These are phyloP conservation scores for Fusarium foetens DNA, from an alignment of 2,329 filamentous ascomycete species.

Conservation along the genomic window DNA sequence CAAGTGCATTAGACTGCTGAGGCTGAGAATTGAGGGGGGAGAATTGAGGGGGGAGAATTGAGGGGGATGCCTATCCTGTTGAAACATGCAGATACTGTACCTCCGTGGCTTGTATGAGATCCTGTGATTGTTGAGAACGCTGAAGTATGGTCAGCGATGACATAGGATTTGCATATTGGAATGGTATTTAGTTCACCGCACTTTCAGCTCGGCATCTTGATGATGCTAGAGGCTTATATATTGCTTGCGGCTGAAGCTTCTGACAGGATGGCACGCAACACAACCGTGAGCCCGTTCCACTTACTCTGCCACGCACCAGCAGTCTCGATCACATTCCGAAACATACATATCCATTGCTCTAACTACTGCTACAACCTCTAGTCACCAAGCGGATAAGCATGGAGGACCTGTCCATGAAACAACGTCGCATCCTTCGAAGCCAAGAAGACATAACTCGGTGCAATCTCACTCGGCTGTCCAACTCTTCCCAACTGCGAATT, in stretches of 20 bases:
- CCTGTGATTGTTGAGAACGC: not conserved
- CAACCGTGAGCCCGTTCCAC: fast-evolving
- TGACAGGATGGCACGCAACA: fast-evolving
- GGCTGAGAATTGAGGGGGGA: not conserved
- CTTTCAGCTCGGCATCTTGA: not conserved
- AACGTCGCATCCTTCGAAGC: slow-evolving; percentile 53
- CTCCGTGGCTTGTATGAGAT: not conserved
- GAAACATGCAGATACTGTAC: not conserved
- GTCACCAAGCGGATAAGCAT: slow-evolving; percentile 54
- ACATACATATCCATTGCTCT: fast-evolving
- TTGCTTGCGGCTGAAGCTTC: not conserved
- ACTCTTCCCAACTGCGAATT: slow-evolving; percentile 51
- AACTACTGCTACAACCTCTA: slow-evolving; percentile 18
- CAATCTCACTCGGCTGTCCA: slow-evolving; percentile 58
- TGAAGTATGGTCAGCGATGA: not conserved
- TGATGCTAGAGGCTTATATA: not conserved
- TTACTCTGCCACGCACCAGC: not conserved
- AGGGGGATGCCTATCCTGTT: not conserved
- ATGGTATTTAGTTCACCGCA: not conserved
- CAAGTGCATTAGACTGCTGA: not conserved
- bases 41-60: too few species aligned
- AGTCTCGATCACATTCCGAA: not conserved
- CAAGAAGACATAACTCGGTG: slow-evolving; percentile 54
- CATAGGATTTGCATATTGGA: fast-evolving
- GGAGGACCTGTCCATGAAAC: slow-evolving; percentile 54